Evolutionary conservation across 768 basidiomycete species (phyloP), one percentile per base, ranked within the genome.

Genomic region (Trametes coccinea): DNA sequence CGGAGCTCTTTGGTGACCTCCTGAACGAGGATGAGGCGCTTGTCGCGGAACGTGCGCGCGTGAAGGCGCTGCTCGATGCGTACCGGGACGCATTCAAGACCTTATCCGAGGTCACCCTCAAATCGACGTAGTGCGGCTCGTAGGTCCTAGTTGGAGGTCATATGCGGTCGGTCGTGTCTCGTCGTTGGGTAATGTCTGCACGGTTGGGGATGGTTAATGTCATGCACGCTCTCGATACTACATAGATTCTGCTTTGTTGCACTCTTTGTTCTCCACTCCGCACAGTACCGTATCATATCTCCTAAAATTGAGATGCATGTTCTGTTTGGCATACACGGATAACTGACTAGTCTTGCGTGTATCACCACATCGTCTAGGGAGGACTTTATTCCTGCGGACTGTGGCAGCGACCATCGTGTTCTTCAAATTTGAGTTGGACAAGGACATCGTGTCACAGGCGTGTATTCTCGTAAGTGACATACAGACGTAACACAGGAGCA

Each of bases 21-120:
- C 75, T 99, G 69, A 90, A 93, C 69, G 97, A 99, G 76, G 97
- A 99, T 70, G 95, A 98, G 77, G 86, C 90, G 62, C 79, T 98
- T 53, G 95, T 97, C 48, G 91, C 92, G 46, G 97, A 99, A 78
- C 82, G 97, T 56, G 83, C 92, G 63, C 81, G 97, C 71, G 92
- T 99, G 17, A 98, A 98, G 82, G 89, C 93, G 2, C 74, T 98
- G 53, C 78, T 99, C 68, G 94, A 98, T 70, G 96, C 96, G 14
- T 99, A 99, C 77, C 95, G 89, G 80, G 95, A 91, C 45, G 92
- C 92, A 50, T 94, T 94, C 76, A 93, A 89, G 76, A 93, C 84
- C 16, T 77, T 94, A 29, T 89, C 91, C 3, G 92, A 94, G 67
- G 86, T 94, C 54, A 89, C 82, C 69, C 72, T 94, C 67, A 92